Evolutionary conservation across 2,329 filamentous ascomycete species (phyloP), one percentile per base, ranked within the genome.

Genomic region (Fusarium sp.): DNA sequence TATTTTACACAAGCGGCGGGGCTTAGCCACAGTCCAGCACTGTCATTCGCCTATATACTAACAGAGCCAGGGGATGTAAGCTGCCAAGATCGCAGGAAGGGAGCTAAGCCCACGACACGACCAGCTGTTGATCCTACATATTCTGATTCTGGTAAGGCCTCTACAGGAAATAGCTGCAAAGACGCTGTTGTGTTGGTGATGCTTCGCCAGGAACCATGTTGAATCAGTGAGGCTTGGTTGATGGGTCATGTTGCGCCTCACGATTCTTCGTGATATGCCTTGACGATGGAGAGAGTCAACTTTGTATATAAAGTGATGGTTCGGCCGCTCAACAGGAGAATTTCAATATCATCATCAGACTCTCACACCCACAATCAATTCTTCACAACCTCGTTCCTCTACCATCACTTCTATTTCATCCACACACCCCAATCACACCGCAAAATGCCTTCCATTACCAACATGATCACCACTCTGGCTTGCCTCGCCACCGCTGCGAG

Each of bases 391-490:
- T n/a, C 4, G 22, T 14, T 46, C 14, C 7, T 37, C 7, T 4
- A 13, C 8, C 5, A 7, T 17, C 3, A 4, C 5, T 6, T 32
- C n/a, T 8, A 20, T 17, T 13, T 27, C 4, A 22, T 19, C 19
- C 7, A 27, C 10, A 11, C 9, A 1, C 7, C 30, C 10, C 19
- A 25, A 48, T 11, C 20, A 20, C 13, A 39, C n/a, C 19, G 22
- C 27, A 49, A 59, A 47, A 67, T 67, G 64, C 62, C 57, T 58
- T 67, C 37, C n/a, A 27, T 67, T 39, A 20, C 35, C 19, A 58
- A 32, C 32, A 51, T 55, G 9, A 25, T 63, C 40, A 51, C 51
- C 32, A 51, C 51, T 6, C 7, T 67, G 37, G 27, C 53, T 2
- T 66, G 32, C 53, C 37, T 67, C 45, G 49, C 52, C 17, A 47